A percentile compares a stretch with the other conserved stretches of the same genome.
Evolutionary conservation across 805 yeast genomes (phyloP).

Genomic region (Starmerella potacharoeniae): DNA sequence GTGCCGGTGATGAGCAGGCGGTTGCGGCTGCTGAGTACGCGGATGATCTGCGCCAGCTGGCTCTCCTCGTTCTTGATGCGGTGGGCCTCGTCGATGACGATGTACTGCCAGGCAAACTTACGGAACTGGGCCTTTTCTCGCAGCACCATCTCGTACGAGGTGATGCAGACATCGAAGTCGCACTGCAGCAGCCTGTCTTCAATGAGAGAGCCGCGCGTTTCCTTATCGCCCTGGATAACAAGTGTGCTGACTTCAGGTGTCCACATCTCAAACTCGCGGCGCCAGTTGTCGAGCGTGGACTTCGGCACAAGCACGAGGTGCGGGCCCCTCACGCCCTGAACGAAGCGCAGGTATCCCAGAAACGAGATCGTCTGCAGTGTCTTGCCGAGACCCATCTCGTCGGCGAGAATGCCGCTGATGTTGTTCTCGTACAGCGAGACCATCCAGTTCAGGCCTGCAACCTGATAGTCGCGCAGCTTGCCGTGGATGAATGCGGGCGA

Average conservation of each 20-base stretch:
- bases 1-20: slow-evolving; percentile 89
- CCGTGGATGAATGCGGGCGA: slow-evolving; percentile 74
- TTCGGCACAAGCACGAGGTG: slow-evolving; percentile 88
- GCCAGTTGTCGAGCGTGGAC: slow-evolving; percentile 92
- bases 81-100: slow-evolving; percentile 92
- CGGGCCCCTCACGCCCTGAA: slow-evolving; percentile 75
- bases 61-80: slow-evolving; percentile 92
- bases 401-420: slow-evolving; percentile 88
- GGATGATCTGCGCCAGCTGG: slow-evolving; percentile 80
- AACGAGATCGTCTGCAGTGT: slow-evolving; percentile 91
- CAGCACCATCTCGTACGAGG: slow-evolving; percentile 88
- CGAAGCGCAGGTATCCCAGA: slow-evolving; percentile 73
- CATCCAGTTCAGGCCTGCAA: slow-evolving; percentile 93
- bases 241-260: slow-evolving; percentile 85
- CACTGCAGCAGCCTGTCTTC: slow-evolving; percentile 51
- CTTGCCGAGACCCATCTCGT: slow-evolving; percentile 97
- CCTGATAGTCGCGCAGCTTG: slow-evolving; percentile 73
- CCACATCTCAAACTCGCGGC: slow-evolving; percentile 89
- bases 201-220: slow-evolving; percentile 54
- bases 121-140: slow-evolving; percentile 73
- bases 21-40: slow-evolving; percentile 75
- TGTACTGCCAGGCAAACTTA: slow-evolving; percentile 84
- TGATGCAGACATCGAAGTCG: slow-evolving; percentile 78
- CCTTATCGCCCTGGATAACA: slow-evolving; percentile 83
- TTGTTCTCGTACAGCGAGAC: slow-evolving; percentile 78